Evolutionary conservation across 2,329 filamentous ascomycete species (phyloP).

Genomic region (Exophiala spinifera): DNA sequence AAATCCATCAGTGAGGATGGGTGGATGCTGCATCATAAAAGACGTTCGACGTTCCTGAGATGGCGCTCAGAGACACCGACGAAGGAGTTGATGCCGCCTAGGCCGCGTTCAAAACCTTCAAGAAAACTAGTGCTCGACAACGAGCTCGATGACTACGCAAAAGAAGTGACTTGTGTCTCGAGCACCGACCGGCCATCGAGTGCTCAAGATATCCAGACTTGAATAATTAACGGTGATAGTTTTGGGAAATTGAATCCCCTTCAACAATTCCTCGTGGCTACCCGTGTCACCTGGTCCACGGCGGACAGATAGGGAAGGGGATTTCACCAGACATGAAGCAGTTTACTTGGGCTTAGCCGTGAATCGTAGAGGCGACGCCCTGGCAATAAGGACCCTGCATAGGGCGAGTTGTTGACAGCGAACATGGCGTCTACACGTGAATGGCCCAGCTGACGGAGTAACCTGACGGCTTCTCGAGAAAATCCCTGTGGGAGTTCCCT

Average conservation of each 20-base stretch:
- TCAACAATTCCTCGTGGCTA: conserved; percentile 9
- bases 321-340: conserved; percentile 7
- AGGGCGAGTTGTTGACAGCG: not conserved
- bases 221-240: not conserved
- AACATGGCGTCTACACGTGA: not conserved
- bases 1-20: conserved; percentile 53
- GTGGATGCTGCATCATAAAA: conserved; percentile 78
- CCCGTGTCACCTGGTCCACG: not conserved
- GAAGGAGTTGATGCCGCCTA: conserved; percentile 77
- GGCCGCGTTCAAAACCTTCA: conserved; percentile 62
- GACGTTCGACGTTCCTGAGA: conserved; percentile 90
- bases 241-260: not conserved
- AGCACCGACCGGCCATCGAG: conserved; percentile 63
- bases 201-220: too few species aligned
- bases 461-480: not conserved
- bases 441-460: not conserved
- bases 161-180: conserved; percentile 65
- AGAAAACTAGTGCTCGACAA: conserved; percentile 59
- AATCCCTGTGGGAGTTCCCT: conserved; percentile 1
- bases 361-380: not conserved
- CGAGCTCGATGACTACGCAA: conserved; percentile 61
- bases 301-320: not conserved
- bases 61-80: conserved; percentile 72
- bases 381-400: not conserved
- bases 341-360: conserved; percentile 2